Evolutionary conservation across 1,139 yeast species (phyloP), one percentile per base, ranked within the genome.

Genomic region (Protomyces macrosporus): DNA sequence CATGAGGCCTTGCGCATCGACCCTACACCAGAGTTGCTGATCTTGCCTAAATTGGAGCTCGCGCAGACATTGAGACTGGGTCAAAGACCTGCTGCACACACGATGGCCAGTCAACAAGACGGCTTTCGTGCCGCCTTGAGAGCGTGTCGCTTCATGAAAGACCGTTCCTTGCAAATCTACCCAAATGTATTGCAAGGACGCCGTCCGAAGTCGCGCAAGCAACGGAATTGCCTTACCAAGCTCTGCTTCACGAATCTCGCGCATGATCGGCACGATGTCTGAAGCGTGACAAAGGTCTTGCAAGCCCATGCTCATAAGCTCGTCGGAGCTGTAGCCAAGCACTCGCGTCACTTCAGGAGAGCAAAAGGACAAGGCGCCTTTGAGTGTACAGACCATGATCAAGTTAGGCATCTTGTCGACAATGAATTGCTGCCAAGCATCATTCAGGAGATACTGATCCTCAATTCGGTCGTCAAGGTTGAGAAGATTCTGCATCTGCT

Each of bases 1-100:
- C 1, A 65, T 40, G 42, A 65, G 55, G 5, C 67, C 67, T 7
- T 60, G 60, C n/a, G 65, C 39, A 16, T 67, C 65, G 23, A 65
- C 42, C 35, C 64, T 57, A 10, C 45, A 42, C 67, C 67, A 65
- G n/a, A 65, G 33, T 23, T 59, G 59, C 32, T 64, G 65, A n/a
- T 40, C 33, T 16, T 32, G 45, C 55, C 34, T 40, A 54, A n/a
- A 45, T n/a, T 42, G 55, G 42, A 33, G 34, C 53, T 37, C 39
- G 50, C 34, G 33, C 53, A 48, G 10, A 40, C 57, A 30, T 52
- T 45, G 33, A 33, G 50, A 51, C 42, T 59, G 42, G 42, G 45
- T 45, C 39, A 39, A 33, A 48, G 45, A 53, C 34, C 51, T 52
- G 42, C 37, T 50, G 10, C 39, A 14, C 12, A 36, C 39, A 7